Conservation (phyloP, 768 basidiomycete species). For the Leccinellum rugosiceps region DNA sequence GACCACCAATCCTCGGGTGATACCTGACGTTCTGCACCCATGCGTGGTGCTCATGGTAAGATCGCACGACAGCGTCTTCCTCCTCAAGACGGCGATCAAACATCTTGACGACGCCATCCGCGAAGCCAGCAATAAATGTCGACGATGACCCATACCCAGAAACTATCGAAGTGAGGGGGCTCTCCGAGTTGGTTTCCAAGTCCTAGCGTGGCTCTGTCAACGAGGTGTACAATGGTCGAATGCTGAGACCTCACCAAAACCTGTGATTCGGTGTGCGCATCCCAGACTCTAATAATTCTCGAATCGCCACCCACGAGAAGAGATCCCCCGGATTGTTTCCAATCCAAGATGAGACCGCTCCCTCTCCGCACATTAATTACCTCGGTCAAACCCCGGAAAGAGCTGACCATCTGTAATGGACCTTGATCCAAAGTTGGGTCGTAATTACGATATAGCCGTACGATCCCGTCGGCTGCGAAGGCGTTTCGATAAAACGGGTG, state of each 20-base stretch:
- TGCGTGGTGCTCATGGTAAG: constrained; percentile 72
- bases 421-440: constrained; percentile 69
- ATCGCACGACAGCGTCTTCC: constrained; percentile 77
- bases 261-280: constrained; percentile 84
- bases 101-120: constrained; percentile 83
- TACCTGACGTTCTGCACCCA: constrained; percentile 93
- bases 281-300: constrained; percentile 87
- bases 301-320: constrained; percentile 92
- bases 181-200: constrained; percentile 83
- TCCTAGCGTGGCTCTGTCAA: constrained; percentile 50
- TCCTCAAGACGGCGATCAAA: constrained; percentile 90
- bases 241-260: constrained; percentile 50
- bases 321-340: constrained; percentile 86
- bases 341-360: constrained; percentile 83
- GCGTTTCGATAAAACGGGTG: not conserved
- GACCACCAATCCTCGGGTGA: constrained; percentile 64
- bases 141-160: constrained; percentile 76
- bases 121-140: constrained; percentile 87
- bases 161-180: constrained; percentile 81
- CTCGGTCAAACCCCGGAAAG: constrained; percentile 87
- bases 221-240: not conserved
- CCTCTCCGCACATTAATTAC: constrained; percentile 72
- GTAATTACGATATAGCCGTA: constrained; percentile 91
- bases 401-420: constrained; percentile 87
- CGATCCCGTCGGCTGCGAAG: constrained; percentile 77